phyloP scores from a whole-genome alignment of 257 asterid species.

The Solanum piurae region DNA sequence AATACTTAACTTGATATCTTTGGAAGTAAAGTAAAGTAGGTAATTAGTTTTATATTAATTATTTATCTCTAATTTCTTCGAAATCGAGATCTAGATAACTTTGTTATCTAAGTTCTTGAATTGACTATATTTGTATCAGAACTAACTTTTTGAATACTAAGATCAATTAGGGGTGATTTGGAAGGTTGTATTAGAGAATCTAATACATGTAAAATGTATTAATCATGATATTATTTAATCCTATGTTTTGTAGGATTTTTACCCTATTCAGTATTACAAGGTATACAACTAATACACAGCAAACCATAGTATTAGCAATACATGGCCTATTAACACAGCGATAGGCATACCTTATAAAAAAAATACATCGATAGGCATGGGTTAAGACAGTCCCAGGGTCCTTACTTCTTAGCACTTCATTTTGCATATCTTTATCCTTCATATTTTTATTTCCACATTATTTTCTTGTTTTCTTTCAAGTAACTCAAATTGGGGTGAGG shows the following conservation, averaged over 20 bases:
- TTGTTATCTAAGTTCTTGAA: neutral
- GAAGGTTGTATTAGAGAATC: neutral
- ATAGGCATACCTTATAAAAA: neutral
- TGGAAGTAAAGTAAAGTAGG: neutral
- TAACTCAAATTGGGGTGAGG: neutral
- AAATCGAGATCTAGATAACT: neutral
- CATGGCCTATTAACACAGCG: neutral
- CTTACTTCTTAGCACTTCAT: neutral
- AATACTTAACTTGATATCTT: neutral
- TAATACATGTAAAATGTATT: neutral
- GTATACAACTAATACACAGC: neutral
- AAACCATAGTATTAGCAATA: neutral
- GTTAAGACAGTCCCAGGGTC: neutral
- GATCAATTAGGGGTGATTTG: neutral
- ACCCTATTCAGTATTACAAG: neutral
- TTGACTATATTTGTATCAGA: neutral
- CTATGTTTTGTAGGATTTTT: neutral
- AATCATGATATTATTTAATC: neutral
- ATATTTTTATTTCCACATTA: neutral
- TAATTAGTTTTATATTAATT: neutral
- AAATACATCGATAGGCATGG: neutral
- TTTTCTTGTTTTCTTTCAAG: neutral
- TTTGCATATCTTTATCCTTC: neutral
- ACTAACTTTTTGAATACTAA: neutral
- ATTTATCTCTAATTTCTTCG: neutral